A percentile compares a stretch with the other conserved stretches of the same genome.
These are phyloP conservation scores for Bryoerythrophyllum caledonicum DNA, from an alignment of 225 moss, liverwort and hornwort species.

Conservation along the genomic window DNA sequence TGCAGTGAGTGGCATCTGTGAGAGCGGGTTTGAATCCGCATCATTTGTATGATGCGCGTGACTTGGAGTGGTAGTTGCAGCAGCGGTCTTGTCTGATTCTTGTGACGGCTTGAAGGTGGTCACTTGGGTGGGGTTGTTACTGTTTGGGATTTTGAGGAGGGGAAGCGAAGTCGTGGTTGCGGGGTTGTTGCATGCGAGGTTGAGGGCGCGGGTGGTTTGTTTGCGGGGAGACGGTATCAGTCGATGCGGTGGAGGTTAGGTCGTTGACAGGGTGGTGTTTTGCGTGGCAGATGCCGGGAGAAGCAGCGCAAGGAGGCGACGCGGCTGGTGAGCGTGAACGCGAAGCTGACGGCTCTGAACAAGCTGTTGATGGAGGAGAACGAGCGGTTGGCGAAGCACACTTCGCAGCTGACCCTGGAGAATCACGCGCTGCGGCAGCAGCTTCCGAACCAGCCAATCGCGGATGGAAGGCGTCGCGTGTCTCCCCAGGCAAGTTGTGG, in stretches of 20 bases:
- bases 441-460: constrained; percentile 26
- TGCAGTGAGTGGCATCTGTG: background rate
- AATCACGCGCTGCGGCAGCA: constrained; percentile 51
- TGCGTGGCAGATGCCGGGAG: constrained; percentile 44
- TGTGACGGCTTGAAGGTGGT: background rate
- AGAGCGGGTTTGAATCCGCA: background rate
- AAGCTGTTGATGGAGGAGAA: constrained; percentile 56
- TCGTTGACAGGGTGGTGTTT: background rate
- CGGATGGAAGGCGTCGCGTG: constrained; percentile 34
- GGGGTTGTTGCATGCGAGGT: background rate
- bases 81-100: background rate
- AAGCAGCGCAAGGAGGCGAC: constrained; percentile 58
- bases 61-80: background rate
- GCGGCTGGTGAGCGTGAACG: constrained; percentile 50
- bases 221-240: background rate
- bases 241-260: background rate
- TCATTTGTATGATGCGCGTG: background rate
- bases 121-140: background rate
- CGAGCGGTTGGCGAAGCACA: constrained; percentile 50
- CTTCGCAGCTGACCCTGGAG: constrained; percentile 51
- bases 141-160: background rate
- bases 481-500: constrained; percentile 42
- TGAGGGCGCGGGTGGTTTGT: background rate
- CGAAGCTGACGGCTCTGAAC: constrained; percentile 52
- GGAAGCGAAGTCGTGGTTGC: background rate